Percentiles rank a stretch among this genome's conserved stretches.
Conservation (phyloP, 2,329 filamentous ascomycete genomes). For the Aspergillus eucalypticola region DNA sequence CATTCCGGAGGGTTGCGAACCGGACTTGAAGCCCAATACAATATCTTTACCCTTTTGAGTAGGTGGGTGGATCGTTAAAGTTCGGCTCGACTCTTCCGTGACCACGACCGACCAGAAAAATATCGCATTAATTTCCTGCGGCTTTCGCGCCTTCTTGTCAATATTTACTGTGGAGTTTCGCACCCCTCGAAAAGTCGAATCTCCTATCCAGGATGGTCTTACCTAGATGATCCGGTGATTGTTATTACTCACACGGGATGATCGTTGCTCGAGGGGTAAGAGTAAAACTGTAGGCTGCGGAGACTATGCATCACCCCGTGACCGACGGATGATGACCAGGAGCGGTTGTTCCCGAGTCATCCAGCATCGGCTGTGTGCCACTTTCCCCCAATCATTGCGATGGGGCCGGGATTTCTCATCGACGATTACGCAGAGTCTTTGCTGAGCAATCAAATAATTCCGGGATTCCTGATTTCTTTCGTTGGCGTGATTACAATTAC, state of each 20-base stretch:
- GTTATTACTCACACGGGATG: neutral
- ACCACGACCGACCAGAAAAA: neutral
- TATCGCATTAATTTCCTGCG: neutral
- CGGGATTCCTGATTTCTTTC: neutral
- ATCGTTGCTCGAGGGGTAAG: neutral
- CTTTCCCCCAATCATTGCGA: constrained; percentile 10
- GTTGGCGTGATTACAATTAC: constrained; percentile 2
- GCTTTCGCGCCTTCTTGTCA: neutral
- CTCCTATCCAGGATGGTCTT: neutral
- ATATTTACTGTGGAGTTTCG: neutral
- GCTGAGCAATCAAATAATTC: neutral
- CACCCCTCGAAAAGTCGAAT: neutral
- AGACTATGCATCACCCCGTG: neutral
- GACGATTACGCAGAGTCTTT: neutral
- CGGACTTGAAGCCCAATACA: neutral
- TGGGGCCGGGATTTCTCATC: neutral
- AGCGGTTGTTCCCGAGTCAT: constrained; percentile 9
- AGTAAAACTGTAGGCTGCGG: neutral
- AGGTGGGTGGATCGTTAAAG: neutral
- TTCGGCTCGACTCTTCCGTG: neutral
- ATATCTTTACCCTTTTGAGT: neutral
- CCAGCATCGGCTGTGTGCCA: neutral
- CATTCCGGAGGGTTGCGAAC: neutral
- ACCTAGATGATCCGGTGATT: neutral
- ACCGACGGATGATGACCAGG: neutral